phyloP scores from a whole-genome alignment of 176 grass and related monocot species.

The Oryza longistaminata region DNA sequence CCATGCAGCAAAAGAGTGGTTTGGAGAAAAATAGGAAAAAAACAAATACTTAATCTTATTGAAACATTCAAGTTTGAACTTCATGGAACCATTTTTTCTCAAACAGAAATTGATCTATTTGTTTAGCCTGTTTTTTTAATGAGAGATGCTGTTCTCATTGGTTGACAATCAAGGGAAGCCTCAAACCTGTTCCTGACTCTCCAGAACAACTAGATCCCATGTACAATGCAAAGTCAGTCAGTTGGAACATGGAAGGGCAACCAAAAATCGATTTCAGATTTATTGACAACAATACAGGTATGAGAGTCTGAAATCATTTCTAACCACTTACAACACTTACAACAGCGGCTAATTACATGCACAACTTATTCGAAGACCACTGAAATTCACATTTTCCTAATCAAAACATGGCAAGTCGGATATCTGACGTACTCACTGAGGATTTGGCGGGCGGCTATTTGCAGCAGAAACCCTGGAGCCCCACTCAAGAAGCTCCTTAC shows the following conservation, averaged over 20 bases:
- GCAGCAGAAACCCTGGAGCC: conserved; percentile 51
- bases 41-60: too few species aligned
- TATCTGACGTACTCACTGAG: conserved; percentile 32
- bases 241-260: background rate
- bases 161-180: background rate
- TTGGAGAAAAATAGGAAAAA: background rate
- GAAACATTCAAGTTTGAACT: background rate
- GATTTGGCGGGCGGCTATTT: conserved; percentile 53
- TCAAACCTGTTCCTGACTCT: background rate
- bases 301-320: conserved; percentile 20
- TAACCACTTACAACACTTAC: conserved; percentile 4
- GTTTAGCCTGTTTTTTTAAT: too few species aligned
- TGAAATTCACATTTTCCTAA: background rate
- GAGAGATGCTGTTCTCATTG: background rate
- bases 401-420: background rate
- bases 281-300: conserved; percentile 8
- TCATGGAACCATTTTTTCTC: too few species aligned
- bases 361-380: conserved; percentile 20
- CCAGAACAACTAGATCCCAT: background rate
- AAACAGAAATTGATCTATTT: too few species aligned
- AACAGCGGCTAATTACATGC: conserved; percentile 18
- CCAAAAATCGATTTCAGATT: conserved; percentile 24
- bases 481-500: conserved; percentile 66
- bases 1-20: background rate
- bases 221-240: background rate